Conservation (phyloP, 176 grass and related monocot genomes). For the Neostapfia colusana region DNA sequence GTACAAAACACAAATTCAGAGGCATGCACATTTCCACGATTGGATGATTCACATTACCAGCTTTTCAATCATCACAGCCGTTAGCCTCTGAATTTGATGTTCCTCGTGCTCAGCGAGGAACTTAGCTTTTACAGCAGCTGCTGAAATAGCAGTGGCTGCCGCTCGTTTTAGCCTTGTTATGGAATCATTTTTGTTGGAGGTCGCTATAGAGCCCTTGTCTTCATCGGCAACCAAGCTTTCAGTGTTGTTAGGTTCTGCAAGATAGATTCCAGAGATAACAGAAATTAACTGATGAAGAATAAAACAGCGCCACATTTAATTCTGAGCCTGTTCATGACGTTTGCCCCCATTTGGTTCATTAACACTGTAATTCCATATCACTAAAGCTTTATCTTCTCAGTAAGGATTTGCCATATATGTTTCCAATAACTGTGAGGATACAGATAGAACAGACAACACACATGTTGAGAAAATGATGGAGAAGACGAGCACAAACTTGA, state of each 20-base stretch:
- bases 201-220: slow-evolving; percentile 38
- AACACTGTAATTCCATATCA: slow-evolving; percentile 25
- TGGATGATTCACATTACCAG: slow-evolving; percentile 39
- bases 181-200: slow-evolving; percentile 23
- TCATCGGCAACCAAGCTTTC: slow-evolving; percentile 42
- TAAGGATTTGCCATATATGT: neutral
- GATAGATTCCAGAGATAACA: slow-evolving; percentile 28
- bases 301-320: slow-evolving; percentile 16
- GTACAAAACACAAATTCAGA: slow-evolving; percentile 7
- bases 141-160: slow-evolving; percentile 60
- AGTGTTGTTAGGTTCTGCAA: slow-evolving; percentile 48
- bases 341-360: neutral
- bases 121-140: slow-evolving; percentile 76
- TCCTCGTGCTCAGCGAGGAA: slow-evolving; percentile 68
- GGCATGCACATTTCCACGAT: neutral
- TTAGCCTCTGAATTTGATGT: slow-evolving; percentile 51
- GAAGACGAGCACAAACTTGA: neutral
- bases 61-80: slow-evolving; percentile 61
- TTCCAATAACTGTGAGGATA: slow-evolving; percentile 4
- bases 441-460: neutral
- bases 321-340: slow-evolving; percentile 23
- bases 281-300: no score
- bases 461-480: slow-evolving; percentile 23
- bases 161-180: slow-evolving; percentile 59
- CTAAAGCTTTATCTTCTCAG: neutral